Percentiles rank a stretch among this genome's conserved stretches.
Conservation (phyloP, 2,329 filamentous ascomycete genomes). For the Fusarium incarnatum region DNA sequence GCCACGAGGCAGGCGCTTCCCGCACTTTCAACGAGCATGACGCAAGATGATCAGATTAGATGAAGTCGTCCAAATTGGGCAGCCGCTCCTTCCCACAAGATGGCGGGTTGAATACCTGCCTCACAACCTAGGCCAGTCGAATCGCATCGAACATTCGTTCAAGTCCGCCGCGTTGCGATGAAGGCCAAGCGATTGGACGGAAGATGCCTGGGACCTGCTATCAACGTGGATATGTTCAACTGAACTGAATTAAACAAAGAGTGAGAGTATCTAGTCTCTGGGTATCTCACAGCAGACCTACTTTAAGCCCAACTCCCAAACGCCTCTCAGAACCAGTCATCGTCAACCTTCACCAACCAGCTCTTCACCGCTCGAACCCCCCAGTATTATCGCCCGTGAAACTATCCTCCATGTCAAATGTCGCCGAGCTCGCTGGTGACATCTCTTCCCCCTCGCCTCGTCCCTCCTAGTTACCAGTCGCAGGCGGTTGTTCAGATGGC, state of each 20-base stretch:
- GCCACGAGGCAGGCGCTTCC: constrained; percentile 1
- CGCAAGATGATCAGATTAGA: neutral
- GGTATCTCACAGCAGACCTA: constrained; percentile 30
- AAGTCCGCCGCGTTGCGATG: neutral
- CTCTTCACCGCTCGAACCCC: no score
- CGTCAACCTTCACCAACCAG: neutral
- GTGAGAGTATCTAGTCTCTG: constrained; percentile 14
- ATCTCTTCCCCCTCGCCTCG: neutral
- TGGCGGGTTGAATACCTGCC: neutral
- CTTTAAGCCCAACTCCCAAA: constrained; percentile 17
- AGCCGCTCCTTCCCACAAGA: neutral
- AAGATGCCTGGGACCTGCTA: neutral
- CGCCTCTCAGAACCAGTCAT: neutral
- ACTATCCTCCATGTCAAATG: neutral
- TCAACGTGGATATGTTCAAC: neutral
- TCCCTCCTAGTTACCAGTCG: constrained; percentile 19
- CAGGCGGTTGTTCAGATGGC: constrained; percentile 3
- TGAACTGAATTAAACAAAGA: neutral
- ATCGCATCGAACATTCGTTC: no score
- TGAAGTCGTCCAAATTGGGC: neutral
- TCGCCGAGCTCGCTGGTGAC: neutral
- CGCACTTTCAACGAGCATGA: neutral
- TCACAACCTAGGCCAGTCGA: neutral
- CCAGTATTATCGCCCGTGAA: neutral
- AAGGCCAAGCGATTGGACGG: neutral